Percentiles rank a stretch among this genome's conserved stretches.
phyloP scores from a whole-genome alignment of 176 grass and related monocot species.

The Oryza rufipogon region DNA sequence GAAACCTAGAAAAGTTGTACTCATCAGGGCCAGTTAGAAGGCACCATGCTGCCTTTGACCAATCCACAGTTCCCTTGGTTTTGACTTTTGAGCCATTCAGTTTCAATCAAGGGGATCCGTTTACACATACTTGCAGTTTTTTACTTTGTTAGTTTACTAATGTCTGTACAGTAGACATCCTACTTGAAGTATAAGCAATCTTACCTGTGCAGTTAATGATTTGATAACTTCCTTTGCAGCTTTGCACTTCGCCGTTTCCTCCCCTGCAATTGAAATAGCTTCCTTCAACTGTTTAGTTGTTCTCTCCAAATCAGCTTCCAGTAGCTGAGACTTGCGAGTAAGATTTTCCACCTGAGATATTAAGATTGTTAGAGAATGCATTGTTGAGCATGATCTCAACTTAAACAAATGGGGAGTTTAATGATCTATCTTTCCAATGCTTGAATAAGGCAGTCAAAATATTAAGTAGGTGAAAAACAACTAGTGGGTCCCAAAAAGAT shows the following conservation, averaged over 20 bases:
- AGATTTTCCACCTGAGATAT: conserved; percentile 59
- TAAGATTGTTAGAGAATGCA: conserved; percentile 26
- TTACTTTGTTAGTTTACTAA: background rate
- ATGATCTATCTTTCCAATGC: background rate
- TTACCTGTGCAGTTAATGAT: conserved; percentile 67
- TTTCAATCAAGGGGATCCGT: background rate
- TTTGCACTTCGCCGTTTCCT: conserved; percentile 69
- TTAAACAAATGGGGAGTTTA: background rate
- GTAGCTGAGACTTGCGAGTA: conserved; percentile 62
- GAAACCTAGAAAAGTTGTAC: background rate
- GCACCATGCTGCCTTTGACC: background rate
- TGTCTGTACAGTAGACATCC: background rate
- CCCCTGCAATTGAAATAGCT: conserved; percentile 66
- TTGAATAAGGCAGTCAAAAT: background rate
- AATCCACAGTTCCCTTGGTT: background rate
- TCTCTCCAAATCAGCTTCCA: conserved; percentile 72
- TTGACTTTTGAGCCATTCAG: conserved; percentile 25
- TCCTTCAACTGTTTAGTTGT: conserved; percentile 69
- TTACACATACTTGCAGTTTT: background rate
- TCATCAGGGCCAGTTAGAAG: background rate
- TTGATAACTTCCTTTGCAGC: conserved; percentile 82
- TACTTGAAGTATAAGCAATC: conserved; percentile 10
- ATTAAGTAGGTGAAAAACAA: conserved; percentile 27
- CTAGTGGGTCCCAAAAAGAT: background rate
- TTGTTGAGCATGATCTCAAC: background rate